Evolutionary conservation across 345 rosid genomes (phyloP).

Genomic region (Eucalyptus pauciflora): DNA sequence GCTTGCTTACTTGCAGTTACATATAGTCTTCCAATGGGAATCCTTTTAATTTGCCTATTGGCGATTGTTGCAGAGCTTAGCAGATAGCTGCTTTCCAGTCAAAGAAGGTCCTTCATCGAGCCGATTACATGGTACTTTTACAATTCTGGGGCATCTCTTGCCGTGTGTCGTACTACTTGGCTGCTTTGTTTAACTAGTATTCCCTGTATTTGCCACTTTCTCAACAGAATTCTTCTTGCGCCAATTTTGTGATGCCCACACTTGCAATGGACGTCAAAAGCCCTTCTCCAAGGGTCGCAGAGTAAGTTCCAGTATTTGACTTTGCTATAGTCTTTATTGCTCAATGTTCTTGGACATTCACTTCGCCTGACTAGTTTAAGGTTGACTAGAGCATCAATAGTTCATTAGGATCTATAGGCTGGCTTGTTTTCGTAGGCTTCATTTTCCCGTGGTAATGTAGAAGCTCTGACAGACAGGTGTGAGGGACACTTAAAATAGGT

Average conservation of each 20-base stretch:
- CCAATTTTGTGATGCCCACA: slow-evolving; percentile 74
- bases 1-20: not conserved
- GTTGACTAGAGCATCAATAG: not conserved
- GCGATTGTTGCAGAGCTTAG: slow-evolving; percentile 20
- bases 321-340: not conserved
- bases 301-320: slow-evolving; percentile 15
- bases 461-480: not conserved
- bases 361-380: not conserved
- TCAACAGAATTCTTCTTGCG: slow-evolving; percentile 56
- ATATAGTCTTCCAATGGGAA: not conserved
- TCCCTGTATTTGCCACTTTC: not conserved
- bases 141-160: not conserved
- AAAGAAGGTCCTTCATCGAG: slow-evolving; percentile 55
- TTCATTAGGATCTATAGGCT: not conserved
- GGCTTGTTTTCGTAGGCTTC: not conserved
- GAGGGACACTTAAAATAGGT: not conserved
- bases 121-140: slow-evolving; percentile 57
- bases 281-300: slow-evolving; percentile 45
- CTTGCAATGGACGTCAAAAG: slow-evolving; percentile 37
- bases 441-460: not conserved
- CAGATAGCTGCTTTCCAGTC: slow-evolving; percentile 35
- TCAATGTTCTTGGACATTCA: not conserved
- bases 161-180: not conserved
- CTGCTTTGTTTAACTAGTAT: not conserved
- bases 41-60: not conserved